Conservation (phyloP, 2,329 filamentous ascomycete genomes). For the Orbilia oligospora region DNA sequence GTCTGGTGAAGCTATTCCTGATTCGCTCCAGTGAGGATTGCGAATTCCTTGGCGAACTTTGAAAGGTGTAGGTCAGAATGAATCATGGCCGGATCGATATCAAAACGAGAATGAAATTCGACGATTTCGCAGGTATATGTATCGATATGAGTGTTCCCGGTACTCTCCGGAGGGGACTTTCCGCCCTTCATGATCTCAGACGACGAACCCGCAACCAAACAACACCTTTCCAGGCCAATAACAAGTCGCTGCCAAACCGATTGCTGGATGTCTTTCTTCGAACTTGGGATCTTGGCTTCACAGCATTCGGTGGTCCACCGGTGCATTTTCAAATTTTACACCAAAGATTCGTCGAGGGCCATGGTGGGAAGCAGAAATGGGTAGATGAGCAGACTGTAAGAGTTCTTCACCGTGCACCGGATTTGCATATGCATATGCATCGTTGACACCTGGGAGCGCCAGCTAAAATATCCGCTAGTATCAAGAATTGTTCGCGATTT, state of each 20-base stretch:
- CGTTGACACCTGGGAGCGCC: too few relatives aligned
- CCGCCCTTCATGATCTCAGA: slow-evolving; percentile 9
- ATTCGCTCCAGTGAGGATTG: too few relatives aligned
- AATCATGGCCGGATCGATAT: too few relatives aligned
- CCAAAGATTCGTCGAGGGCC: slow-evolving; percentile 63
- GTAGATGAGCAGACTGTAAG: slow-evolving; percentile 77
- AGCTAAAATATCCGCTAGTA: slow-evolving; percentile 69
- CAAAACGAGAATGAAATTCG: too few relatives aligned
- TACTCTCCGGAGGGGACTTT: slow-evolving; percentile 5
- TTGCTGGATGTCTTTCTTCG: slow-evolving; percentile 57
- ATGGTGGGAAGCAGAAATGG: slow-evolving; percentile 70
- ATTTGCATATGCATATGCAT: too few relatives aligned
- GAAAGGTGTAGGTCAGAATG: too few relatives aligned
- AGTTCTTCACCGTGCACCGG: too few relatives aligned
- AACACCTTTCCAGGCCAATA: slow-evolving; percentile 13
- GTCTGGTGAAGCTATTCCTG: too few relatives aligned
- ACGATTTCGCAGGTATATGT: neutral
- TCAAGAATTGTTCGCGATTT: slow-evolving; percentile 79
- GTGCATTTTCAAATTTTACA: slow-evolving; percentile 82
- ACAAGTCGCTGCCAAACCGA: slow-evolving; percentile 57
- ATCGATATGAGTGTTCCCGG: slow-evolving; percentile 12
- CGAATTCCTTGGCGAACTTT: too few relatives aligned
- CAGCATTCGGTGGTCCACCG: slow-evolving; percentile 77
- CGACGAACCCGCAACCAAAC: slow-evolving; percentile 15
- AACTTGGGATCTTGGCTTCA: slow-evolving; percentile 76